Evolutionary conservation across 192 early-diverging fungal species (phyloP).

Genomic region (Tieghemiomyces parasiticus): DNA sequence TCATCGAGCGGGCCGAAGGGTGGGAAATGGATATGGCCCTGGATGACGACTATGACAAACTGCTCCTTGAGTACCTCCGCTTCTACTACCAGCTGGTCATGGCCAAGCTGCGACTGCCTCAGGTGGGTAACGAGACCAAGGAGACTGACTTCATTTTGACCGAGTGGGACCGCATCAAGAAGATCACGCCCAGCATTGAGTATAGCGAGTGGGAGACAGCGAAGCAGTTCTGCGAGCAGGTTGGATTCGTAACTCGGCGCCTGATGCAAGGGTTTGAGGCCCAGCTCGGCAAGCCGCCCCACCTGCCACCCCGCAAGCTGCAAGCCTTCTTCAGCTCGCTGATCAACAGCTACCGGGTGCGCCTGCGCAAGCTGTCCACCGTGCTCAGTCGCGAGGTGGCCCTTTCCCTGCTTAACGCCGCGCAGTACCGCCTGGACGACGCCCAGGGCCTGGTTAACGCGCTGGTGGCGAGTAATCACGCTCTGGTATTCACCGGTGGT

Average conservation of each 20-base stretch:
- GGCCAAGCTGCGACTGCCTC: conserved; percentile 47
- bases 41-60: conserved; percentile 49
- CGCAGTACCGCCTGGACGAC: conserved; percentile 57
- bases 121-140: conserved; percentile 37
- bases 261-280: conserved; percentile 19
- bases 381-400: conserved; percentile 27
- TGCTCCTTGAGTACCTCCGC: conserved; percentile 51
- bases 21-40: conserved; percentile 55
- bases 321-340: conserved; percentile 22
- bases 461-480: conserved; percentile 53
- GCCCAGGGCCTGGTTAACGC: conserved; percentile 36
- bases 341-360: conserved; percentile 26
- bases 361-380: conserved; percentile 25
- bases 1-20: conserved; percentile 38
- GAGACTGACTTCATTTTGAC: conserved; percentile 68
- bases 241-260: conserved; percentile 17
- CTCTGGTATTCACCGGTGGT: conserved; percentile 50
- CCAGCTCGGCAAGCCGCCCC: conserved; percentile 20
- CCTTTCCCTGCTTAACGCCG: conserved; percentile 38
- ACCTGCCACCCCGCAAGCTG: conserved; percentile 21
- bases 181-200: conserved; percentile 50
- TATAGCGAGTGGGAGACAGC: conserved; percentile 61
- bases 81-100: conserved; percentile 67
- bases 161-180: conserved; percentile 68
- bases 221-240: conserved; percentile 52